Percentiles rank a stretch among this genome's conserved stretches.
Conservation (phyloP, 2,329 filamentous ascomycete genomes). For the Colletotrichum tropicale region DNA sequence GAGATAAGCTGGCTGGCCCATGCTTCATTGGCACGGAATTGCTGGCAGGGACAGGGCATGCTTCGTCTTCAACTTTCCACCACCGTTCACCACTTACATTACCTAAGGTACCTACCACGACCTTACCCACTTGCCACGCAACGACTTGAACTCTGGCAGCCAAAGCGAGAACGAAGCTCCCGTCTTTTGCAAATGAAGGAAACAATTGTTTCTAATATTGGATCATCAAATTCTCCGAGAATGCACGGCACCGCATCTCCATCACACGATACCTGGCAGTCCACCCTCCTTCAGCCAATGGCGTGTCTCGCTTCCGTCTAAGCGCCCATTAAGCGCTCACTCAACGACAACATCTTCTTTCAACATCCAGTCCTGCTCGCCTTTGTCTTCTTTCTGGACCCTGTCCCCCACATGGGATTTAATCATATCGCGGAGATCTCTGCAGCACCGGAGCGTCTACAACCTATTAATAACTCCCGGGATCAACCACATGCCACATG, state of each 20-base stretch:
- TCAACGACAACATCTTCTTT: not conserved
- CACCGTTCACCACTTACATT: not conserved
- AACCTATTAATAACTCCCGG: slow-evolving; percentile 22
- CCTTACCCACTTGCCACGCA: not conserved
- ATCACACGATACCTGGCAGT: slow-evolving; percentile 7
- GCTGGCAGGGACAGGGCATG: not conserved
- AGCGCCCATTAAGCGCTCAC: slow-evolving; percentile 22
- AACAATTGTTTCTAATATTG: slow-evolving; percentile 8
- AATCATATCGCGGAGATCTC: not conserved
- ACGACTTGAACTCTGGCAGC: not conserved
- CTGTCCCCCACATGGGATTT: not conserved
- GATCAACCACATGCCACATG: not conserved
- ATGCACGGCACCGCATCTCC: slow-evolving; percentile 11
- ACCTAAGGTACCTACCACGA: not conserved
- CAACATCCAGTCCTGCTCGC: not conserved
- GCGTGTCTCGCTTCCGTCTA: slow-evolving; percentile 7
- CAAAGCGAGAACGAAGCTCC: not conserved
- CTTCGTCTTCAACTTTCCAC: not conserved
- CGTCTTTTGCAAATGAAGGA: not conserved
- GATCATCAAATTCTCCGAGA: not conserved
- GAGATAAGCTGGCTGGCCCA: not conserved
- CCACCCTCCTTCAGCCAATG: slow-evolving; percentile 5
- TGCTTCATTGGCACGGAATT: not conserved
- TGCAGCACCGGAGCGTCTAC: not conserved
- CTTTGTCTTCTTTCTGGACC: slow-evolving; percentile 8